Conservation (phyloP, 2,329 filamentous ascomycete species). For the Fusarium verrucosum region DNA sequence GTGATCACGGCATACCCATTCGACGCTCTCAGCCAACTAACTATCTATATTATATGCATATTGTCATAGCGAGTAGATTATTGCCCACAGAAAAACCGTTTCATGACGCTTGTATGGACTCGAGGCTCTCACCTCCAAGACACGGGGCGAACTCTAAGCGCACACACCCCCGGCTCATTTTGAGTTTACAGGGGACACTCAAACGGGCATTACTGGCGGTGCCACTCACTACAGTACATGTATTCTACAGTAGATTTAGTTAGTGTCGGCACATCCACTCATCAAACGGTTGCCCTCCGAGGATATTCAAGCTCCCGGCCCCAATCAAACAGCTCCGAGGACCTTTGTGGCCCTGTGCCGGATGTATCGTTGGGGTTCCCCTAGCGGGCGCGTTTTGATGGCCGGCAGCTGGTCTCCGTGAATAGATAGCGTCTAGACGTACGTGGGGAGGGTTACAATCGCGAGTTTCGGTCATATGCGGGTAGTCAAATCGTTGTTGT, state of each 20-base stretch:
- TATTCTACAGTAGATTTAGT: no score
- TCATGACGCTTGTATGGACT: not conserved
- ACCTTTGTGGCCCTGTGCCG: conserved; percentile 13
- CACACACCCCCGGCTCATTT: not conserved
- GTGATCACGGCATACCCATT: not conserved
- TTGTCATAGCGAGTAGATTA: conserved; percentile 2
- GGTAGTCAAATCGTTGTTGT: conserved; percentile 13
- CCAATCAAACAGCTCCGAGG: conserved; percentile 16
- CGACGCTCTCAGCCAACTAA: not conserved
- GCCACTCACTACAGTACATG: not conserved
- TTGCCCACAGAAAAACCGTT: not conserved
- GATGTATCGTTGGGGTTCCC: conserved; percentile 27
- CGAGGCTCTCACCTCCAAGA: not conserved
- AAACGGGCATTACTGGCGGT: not conserved
- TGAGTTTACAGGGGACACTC: conserved; percentile 9
- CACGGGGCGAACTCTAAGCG: not conserved
- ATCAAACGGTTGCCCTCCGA: conserved; percentile 20
- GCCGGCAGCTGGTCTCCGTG: not conserved
- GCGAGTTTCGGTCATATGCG: conserved; percentile 11
- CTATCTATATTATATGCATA: not conserved
- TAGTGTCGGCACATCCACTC: conserved; percentile 23
- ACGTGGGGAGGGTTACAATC: not conserved
- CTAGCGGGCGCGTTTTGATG: conserved; percentile 22
- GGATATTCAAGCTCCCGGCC: not conserved
- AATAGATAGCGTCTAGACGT: not conserved